Evolutionary conservation across 164 flowering plant genomes (phyloP).

Genomic region (Magnolia sinica): DNA sequence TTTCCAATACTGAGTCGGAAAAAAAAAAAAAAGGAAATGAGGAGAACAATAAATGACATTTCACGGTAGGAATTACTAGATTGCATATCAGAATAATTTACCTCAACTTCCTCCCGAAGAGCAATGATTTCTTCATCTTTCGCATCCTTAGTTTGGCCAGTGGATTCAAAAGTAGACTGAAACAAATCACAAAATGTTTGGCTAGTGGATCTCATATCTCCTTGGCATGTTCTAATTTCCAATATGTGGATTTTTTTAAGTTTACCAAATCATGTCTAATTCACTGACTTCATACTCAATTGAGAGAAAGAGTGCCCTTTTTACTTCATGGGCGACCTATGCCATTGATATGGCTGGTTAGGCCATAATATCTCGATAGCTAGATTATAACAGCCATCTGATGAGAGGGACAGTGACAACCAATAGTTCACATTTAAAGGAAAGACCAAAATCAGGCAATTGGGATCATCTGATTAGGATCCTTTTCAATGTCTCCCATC

Average conservation of each 20-base stretch:
- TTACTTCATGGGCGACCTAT: background rate
- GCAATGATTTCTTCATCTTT: slow-evolving; percentile 63
- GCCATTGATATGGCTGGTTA: too few relatives aligned
- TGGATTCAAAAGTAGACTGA: slow-evolving; percentile 89
- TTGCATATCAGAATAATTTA: slow-evolving; percentile 17
- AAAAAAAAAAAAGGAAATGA: slow-evolving; percentile 2
- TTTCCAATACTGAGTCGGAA: slow-evolving; percentile 53
- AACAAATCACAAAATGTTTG: background rate
- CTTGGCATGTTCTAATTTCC: background rate
- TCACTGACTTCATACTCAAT: background rate
- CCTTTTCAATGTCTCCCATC: too few relatives aligned
- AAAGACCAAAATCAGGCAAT: too few relatives aligned
- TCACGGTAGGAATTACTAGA: slow-evolving; percentile 8
- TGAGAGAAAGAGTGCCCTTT: background rate
- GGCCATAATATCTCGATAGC: too few relatives aligned
- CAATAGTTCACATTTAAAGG: too few relatives aligned
- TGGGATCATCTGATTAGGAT: too few relatives aligned
- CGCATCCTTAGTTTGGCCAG: slow-evolving; percentile 66
- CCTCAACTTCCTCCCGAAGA: slow-evolving; percentile 74
- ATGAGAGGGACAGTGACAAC: too few relatives aligned
- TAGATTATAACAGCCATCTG: too few relatives aligned
- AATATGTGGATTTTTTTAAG: too few relatives aligned
- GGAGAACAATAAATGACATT: background rate
- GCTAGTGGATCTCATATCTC: background rate
- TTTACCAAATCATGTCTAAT: background rate